Evolutionary conservation across 805 yeast species (phyloP).

Genomic region (Tetrapisispora iriomotensis): DNA sequence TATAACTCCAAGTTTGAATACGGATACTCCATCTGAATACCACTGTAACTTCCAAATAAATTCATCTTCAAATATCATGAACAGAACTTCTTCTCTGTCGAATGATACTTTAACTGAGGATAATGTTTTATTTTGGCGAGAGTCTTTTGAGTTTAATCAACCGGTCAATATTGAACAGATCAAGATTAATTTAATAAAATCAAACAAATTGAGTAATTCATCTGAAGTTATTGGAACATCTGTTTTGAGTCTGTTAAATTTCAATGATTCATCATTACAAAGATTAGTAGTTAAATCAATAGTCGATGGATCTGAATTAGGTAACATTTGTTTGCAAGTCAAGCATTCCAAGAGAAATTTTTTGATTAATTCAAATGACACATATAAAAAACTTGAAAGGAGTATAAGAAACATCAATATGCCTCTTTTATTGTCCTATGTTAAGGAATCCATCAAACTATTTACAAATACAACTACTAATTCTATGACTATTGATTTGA

Average conservation of each 20-base stretch:
- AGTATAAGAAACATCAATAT: constrained; percentile 33
- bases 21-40: not conserved
- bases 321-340: not conserved
- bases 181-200: not conserved
- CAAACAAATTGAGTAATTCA: not conserved
- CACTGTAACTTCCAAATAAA: not conserved
- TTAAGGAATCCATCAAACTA: not conserved
- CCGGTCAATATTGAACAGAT: not conserved
- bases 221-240: not conserved
- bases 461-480: constrained; percentile 8
- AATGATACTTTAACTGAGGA: not conserved
- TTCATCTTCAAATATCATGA: no score
- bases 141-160: not conserved
- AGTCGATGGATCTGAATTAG: not conserved
- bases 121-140: not conserved
- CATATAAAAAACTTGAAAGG: constrained; percentile 53
- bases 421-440: not conserved
- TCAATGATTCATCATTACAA: not conserved
- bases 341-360: not conserved
- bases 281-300: not conserved
- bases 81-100: not conserved
- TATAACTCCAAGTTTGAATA: no score
- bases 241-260: not conserved
- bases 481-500: constrained; percentile 29
- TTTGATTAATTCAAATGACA: constrained; percentile 38